These are phyloP conservation scores for Globisporangium nunn DNA, from an alignment of 352 stramenopile species.

Conservation along the genomic window DNA sequence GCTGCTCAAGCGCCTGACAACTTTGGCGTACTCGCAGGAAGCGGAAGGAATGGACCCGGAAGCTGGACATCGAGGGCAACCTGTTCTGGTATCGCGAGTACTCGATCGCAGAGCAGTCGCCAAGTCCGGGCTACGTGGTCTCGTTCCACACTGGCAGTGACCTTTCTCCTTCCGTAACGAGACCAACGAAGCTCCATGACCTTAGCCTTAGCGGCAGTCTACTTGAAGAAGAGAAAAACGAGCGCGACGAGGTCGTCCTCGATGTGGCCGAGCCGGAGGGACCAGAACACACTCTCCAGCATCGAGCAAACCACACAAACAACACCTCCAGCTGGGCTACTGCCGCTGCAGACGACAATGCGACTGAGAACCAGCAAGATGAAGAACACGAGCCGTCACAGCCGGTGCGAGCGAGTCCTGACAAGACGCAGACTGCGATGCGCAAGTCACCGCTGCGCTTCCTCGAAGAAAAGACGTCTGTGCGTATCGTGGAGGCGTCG, in stretches of 20 bases:
- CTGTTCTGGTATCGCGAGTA: conserved; percentile 45
- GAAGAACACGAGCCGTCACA: neutral
- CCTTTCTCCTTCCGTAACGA: neutral
- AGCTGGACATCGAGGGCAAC: conserved; percentile 43
- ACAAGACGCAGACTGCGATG: conserved; percentile 24
- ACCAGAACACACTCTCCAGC: neutral
- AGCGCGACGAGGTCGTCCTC: neutral
- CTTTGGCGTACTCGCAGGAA: conserved; percentile 7
- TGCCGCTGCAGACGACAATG: neutral
- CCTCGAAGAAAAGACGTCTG: conserved; percentile 22
- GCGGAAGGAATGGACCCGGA: conserved; percentile 50
- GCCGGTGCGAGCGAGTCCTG: neutral
- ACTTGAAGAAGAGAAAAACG: conserved; percentile 5
- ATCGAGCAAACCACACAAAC: neutral
- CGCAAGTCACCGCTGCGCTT: conserved; percentile 19
- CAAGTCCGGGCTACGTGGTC: conserved; percentile 3
- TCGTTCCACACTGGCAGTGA: conserved; percentile 1
- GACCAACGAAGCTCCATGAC: neutral
- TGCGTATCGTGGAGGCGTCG: conserved; percentile 31
- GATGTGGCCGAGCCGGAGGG: neutral
- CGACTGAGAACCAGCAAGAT: neutral
- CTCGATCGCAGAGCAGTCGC: neutral
- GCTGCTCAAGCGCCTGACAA: neutral
- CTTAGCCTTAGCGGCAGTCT: neutral
- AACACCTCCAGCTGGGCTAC: neutral